Percentiles rank a stretch among this genome's conserved stretches.
Conservation (phyloP, 805 yeast species). For the Yamadazyma sp. region DNA sequence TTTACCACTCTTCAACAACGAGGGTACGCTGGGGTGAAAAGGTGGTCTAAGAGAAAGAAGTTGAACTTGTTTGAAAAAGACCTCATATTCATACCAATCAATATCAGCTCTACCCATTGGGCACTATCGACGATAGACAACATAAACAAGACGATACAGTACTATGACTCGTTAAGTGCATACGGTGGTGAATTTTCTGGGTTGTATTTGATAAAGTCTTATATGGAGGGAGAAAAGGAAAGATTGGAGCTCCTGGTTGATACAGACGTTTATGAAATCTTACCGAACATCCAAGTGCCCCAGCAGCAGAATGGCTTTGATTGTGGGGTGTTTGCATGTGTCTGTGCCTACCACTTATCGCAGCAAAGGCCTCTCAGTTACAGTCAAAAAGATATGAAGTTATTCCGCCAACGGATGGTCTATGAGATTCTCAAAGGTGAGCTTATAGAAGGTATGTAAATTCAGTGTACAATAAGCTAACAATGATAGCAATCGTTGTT, state of each 20-base stretch:
- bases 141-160: slow-evolving; percentile 54
- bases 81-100: slow-evolving; percentile 80
- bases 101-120: slow-evolving; percentile 85
- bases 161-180: slow-evolving; percentile 71
- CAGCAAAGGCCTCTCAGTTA: slow-evolving; percentile 51
- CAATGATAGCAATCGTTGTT: no score
- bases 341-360: slow-evolving; percentile 65
- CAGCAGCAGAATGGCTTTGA: slow-evolving; percentile 88
- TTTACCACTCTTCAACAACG: slow-evolving; percentile 65
- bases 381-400: slow-evolving; percentile 66
- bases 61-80: slow-evolving; percentile 58
- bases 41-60: slow-evolving; percentile 30
- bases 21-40: slow-evolving; percentile 60
- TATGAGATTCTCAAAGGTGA: slow-evolving; percentile 47
- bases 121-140: slow-evolving; percentile 80
- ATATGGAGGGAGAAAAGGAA: slow-evolving; percentile 67
- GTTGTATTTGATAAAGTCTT: slow-evolving; percentile 52
- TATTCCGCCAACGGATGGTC: slow-evolving; percentile 67
- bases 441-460: slow-evolving; percentile 2
- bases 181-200: slow-evolving; percentile 31
- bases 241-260: slow-evolving; percentile 34
- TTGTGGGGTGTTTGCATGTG: slow-evolving; percentile 92
- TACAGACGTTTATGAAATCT: slow-evolving; percentile 22
- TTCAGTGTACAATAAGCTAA: background rate
- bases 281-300: slow-evolving; percentile 51